Evolutionary conservation across 495 filamentous ascomycete genomes (phyloP), one percentile per base, ranked within the genome.

Genomic region (Penicillium arizonense): DNA sequence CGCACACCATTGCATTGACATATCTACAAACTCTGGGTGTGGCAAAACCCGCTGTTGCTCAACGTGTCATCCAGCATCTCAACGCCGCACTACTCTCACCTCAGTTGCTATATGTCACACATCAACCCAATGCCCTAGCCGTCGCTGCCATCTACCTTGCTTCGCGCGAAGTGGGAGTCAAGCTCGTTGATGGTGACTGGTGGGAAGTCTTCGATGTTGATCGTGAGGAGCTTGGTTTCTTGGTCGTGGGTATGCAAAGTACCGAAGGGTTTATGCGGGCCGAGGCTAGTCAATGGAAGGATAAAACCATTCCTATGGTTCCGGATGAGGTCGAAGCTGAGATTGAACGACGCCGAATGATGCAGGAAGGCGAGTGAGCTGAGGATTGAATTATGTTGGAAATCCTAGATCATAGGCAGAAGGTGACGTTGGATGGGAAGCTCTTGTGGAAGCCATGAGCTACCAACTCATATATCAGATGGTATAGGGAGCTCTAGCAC

Each of bases 171-270:
- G 65, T 83, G 3, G 85, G 78, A 0, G 80, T 87, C 26, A 90
- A 88, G 65, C 76, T 97, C 68, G 88, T 93, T 3, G 85, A 85
- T 44, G 77, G 74, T 21, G 86, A 90, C 44, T 98, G 94, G 94
- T 98, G 94, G 94, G 91, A 95, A 71, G 88, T 97, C 1, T 97
- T 98, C 69, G 94, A 98, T 73, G 89, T 91, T n/a, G 93, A 97
- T 44, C 78, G 95, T 18, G 94, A 98, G 77, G 91, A 96, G 66
- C 74, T 97, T 42, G 94, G 94, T 3, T 97, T 97, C 60, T 62
- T 98, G 57, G 93, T 96, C 11, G 89, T 96, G 23, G 91, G 77
- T 0, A 84, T 98, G 83, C 72, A 81, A 43, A 96, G 93, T 50
- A 76, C 93, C 40, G 86, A 88, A 56, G 85, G 82, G 1, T 92